Percentiles rank a stretch among this genome's conserved stretches.
Evolutionary conservation across 805 yeast genomes (phyloP).

Genomic region (Nakazawaea laoshanensis): DNA sequence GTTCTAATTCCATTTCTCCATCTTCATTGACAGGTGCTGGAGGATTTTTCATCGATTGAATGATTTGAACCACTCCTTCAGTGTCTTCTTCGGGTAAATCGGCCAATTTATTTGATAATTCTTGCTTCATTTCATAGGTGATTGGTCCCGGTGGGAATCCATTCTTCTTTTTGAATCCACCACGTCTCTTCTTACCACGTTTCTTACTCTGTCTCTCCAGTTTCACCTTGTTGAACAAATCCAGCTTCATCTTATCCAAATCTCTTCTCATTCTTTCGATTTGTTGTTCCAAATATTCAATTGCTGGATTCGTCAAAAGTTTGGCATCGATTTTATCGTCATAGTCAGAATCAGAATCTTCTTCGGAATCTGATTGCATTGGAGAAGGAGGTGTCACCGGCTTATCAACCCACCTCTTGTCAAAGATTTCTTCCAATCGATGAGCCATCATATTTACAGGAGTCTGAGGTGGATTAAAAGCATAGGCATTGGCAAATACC

Average conservation of each 20-base stretch:
- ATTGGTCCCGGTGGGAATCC: slow-evolving; percentile 34
- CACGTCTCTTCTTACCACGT: slow-evolving; percentile 28
- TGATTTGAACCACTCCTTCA: slow-evolving; percentile 75
- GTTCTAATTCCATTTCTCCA: slow-evolving; percentile 94
- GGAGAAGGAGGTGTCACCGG: slow-evolving; percentile 65
- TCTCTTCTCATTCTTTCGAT: slow-evolving; percentile 79
- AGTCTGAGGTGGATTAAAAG: slow-evolving; percentile 93
- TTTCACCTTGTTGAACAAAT: slow-evolving; percentile 58
- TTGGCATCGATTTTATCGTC: slow-evolving; percentile 47
- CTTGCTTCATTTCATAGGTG: slow-evolving; percentile 95
- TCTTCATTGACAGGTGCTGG: slow-evolving; percentile 49
- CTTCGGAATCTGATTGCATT: slow-evolving; percentile 32
- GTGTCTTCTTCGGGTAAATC: slow-evolving; percentile 70
- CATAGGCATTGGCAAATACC: slow-evolving; percentile 83
- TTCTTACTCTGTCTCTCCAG: slow-evolving; percentile 51
- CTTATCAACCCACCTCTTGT: slow-evolving; percentile 80
- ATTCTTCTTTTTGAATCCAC: slow-evolving; percentile 13
- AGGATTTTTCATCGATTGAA: slow-evolving; percentile 68
- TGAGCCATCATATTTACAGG: slow-evolving; percentile 96
- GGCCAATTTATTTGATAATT: slow-evolving; percentile 78
- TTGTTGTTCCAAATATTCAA: slow-evolving; percentile 82
- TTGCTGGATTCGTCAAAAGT: slow-evolving; percentile 78
- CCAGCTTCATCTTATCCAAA: slow-evolving; percentile 72
- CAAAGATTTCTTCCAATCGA: slow-evolving; percentile 76
- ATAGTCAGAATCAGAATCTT: slow-evolving; percentile 26